A percentile compares a stretch with the other conserved stretches of the same genome.
Evolutionary conservation across 257 asterid genomes (phyloP).

Genomic region (Thymus mandschuricus): DNA sequence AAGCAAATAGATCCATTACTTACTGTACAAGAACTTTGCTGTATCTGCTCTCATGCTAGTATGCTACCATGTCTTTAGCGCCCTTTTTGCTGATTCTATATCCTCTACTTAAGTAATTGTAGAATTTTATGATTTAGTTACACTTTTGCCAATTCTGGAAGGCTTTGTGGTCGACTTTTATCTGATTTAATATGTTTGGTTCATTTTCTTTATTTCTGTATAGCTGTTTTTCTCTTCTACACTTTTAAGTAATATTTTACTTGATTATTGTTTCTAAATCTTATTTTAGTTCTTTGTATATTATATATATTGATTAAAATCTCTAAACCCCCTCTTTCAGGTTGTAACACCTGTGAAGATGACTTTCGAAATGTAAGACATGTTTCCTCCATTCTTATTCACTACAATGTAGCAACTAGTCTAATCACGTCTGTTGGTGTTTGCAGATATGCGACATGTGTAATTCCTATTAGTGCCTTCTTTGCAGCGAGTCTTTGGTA

Average conservation of each 20-base stretch:
- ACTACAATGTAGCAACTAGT: conserved; percentile 13
- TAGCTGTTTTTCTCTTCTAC: conserved; percentile 17
- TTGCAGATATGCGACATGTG: conserved; percentile 96
- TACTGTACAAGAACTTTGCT: neutral
- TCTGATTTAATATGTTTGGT: conserved; percentile 1
- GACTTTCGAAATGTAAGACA: conserved; percentile 89
- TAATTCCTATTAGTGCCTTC: conserved; percentile 95
- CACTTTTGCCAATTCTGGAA: neutral
- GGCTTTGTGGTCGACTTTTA: conserved; percentile 7
- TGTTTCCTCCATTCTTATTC: conserved; percentile 27
- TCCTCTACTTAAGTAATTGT: neutral
- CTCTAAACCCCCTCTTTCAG: conserved; percentile 40
- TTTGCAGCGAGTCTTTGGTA: conserved; percentile 85
- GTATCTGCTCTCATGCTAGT: neutral
- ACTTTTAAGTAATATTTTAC: conserved; percentile 20
- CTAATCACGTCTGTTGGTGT: conserved; percentile 34
- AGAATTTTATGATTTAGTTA: neutral
- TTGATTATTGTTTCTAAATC: conserved; percentile 10
- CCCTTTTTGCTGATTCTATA: neutral
- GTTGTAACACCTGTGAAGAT: conserved; percentile 93
- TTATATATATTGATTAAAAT: conserved; percentile 18
- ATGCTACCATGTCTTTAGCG: neutral
- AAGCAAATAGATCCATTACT: neutral
- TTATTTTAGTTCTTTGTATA: conserved; percentile 7
- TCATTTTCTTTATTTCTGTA: neutral